Conservation (phyloP, 164 flowering plant species). For the Chimonanthus salicifolius region DNA sequence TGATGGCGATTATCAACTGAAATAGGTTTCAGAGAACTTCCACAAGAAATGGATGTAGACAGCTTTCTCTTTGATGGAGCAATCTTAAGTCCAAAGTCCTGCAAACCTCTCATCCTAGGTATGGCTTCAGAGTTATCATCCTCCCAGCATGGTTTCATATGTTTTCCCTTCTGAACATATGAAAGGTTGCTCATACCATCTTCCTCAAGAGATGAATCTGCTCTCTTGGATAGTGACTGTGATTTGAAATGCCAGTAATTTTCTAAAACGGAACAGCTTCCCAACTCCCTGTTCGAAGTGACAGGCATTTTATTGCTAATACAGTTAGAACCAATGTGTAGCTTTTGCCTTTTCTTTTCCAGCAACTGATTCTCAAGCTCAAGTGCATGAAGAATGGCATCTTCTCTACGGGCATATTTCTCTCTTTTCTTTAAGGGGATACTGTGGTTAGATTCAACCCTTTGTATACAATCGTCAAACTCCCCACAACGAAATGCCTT, state of each 20-base stretch:
- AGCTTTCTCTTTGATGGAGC: conserved; percentile 38
- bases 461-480: conserved; percentile 89
- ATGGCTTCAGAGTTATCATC: conserved; percentile 42
- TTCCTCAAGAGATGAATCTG: conserved; percentile 24
- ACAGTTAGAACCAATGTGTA: conserved; percentile 29
- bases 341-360: conserved; percentile 49
- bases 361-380: conserved; percentile 75
- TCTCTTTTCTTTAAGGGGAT: conserved; percentile 84
- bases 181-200: conserved; percentile 24
- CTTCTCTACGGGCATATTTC: conserved; percentile 97
- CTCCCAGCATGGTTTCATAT: conserved; percentile 35
- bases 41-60: conserved; percentile 22
- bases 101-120: conserved; percentile 73
- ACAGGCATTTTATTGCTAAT: conserved; percentile 25
- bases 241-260: conserved; percentile 23
- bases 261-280: conserved; percentile 23
- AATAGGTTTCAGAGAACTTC: conserved; percentile 22
- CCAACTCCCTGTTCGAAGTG: conserved; percentile 27
- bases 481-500: conserved; percentile 98
- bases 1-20: conserved; percentile 19
- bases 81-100: conserved; percentile 64
- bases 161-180: conserved; percentile 21
- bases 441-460: conserved; percentile 74
- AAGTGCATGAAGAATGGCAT: conserved; percentile 98
- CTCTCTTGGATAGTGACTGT: conserved; percentile 21